A percentile compares a stretch with the other conserved stretches of the same genome.
Evolutionary conservation across 169 alveolate species (phyloP).

Genomic region (Theileria parva): DNA sequence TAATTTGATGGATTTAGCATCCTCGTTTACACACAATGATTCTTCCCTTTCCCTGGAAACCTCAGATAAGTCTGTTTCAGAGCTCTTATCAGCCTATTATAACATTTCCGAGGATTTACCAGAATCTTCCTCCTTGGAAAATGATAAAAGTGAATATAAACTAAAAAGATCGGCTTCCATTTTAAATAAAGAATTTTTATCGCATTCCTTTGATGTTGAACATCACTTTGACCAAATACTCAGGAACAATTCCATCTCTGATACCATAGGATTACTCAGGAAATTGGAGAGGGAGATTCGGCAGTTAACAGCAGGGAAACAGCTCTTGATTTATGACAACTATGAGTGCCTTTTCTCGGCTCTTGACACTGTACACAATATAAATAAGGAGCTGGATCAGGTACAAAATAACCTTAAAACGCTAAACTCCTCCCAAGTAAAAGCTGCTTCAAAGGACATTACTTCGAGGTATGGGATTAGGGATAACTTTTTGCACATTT

Average conservation of each 20-base stretch:
- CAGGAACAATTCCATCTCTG: constrained; percentile 49
- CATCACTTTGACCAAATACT: constrained; percentile 35
- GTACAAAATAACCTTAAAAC: constrained; percentile 40
- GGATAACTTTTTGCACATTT: constrained; percentile 37
- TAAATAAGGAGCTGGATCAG: constrained; percentile 38
- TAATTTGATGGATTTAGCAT: neutral
- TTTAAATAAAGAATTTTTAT: constrained; percentile 36
- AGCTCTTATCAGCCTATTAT: constrained; percentile 50
- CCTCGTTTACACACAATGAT: constrained; percentile 7
- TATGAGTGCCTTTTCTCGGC: constrained; percentile 68
- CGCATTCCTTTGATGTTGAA: constrained; percentile 47
- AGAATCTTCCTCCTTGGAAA: neutral
- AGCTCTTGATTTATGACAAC: constrained; percentile 59
- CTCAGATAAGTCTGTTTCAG: constrained; percentile 55
- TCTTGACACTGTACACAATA: constrained; percentile 59
- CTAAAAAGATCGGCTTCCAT: neutral
- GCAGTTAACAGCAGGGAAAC: constrained; percentile 67
- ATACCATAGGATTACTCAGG: constrained; percentile 46
- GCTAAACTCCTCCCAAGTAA: constrained; percentile 58
- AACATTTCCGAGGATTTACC: constrained; percentile 5
- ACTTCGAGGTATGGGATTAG: constrained; percentile 61
- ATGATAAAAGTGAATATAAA: neutral
- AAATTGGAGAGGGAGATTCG: constrained; percentile 61
- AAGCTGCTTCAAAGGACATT: constrained; percentile 55
- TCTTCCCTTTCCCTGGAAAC: neutral